Evolutionary conservation across 805 yeast genomes (phyloP).

Genomic region (Tanozyma kutaoensis): DNA sequence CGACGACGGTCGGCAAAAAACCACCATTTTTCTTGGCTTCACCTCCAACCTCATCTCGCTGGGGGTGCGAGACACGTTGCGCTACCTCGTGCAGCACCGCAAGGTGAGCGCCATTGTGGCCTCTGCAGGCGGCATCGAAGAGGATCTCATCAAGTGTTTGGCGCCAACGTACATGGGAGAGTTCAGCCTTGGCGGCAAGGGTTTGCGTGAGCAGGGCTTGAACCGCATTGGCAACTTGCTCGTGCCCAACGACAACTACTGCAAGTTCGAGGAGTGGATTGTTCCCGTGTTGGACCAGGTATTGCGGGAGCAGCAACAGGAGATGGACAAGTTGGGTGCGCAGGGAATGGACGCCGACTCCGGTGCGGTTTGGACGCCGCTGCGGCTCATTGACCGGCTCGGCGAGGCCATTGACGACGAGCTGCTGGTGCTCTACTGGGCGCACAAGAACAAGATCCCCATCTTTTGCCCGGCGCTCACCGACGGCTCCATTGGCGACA

Average conservation of each 20-base stretch:
- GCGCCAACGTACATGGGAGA: constrained; percentile 97
- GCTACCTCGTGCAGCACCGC: constrained; percentile 84
- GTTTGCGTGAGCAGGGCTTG: constrained; percentile 87
- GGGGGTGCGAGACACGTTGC: constrained; percentile 83
- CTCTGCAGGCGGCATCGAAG: constrained; percentile 98
- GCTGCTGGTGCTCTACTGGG: constrained; percentile 91
- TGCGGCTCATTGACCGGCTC: constrained; percentile 78
- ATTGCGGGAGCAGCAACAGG: constrained; percentile 78
- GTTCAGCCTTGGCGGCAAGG: constrained; percentile 67
- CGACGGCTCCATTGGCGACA: constrained; percentile 97
- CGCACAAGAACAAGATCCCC: constrained; percentile 92
- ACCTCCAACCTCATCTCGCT: constrained; percentile 93
- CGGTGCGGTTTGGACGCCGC: constrained; percentile 84
- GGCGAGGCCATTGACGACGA: constrained; percentile 96
- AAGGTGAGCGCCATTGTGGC: constrained; percentile 92
- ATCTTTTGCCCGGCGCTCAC: constrained; percentile 95
- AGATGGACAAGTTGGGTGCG: constrained; percentile 34
- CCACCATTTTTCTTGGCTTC: constrained; percentile 91
- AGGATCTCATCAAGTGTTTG: constrained; percentile 88
- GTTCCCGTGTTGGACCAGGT: constrained; percentile 83
- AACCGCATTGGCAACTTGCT: constrained; percentile 94
- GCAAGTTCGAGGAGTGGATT: constrained; percentile 97
- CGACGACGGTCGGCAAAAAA: constrained; percentile 58
- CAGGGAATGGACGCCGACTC: constrained; percentile 50
- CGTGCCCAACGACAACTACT: constrained; percentile 96